Conservation (phyloP, 495 filamentous ascomycete genomes). For the Penicillium flavigenum region DNA sequence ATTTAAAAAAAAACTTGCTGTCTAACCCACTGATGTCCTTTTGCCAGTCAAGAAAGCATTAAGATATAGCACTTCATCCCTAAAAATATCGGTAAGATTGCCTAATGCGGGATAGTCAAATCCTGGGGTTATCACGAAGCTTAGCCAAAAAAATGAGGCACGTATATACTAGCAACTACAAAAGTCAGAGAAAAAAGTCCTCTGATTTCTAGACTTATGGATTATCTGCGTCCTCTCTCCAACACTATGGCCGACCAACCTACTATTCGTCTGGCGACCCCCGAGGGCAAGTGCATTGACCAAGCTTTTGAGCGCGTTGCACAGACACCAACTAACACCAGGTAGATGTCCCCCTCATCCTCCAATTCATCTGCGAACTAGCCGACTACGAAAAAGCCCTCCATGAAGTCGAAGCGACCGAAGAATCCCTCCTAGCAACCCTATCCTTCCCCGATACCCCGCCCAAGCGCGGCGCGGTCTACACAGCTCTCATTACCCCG, state of each 20-base stretch:
- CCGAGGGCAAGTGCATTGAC: constrained; percentile 36
- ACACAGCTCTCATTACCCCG: constrained; percentile 45
- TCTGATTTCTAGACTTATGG: background rate
- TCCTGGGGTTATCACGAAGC: background rate
- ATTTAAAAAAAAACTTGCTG: background rate
- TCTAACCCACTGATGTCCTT: background rate
- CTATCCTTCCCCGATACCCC: constrained; percentile 67
- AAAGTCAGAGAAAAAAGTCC: background rate
- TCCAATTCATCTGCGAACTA: constrained; percentile 81
- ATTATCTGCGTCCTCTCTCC: constrained; percentile 4
- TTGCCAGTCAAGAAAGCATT: background rate
- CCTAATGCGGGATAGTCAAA: constrained; percentile 3
- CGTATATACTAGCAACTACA: background rate
- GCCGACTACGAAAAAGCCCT: constrained; percentile 78
- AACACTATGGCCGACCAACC: constrained; percentile 39
- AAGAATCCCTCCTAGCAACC: constrained; percentile 66
- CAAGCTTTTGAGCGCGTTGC: background rate
- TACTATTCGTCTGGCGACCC: constrained; percentile 50
- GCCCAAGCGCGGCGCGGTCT: constrained; percentile 40
- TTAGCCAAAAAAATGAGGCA: background rate
- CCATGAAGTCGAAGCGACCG: constrained; percentile 75
- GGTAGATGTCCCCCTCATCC: constrained; percentile 79
- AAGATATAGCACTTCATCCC: background rate
- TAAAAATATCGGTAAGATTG: constrained; percentile 6
- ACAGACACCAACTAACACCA: constrained; percentile 9